Percentiles rank a stretch among this genome's conserved stretches.
Evolutionary conservation across 2,329 filamentous ascomycete genomes (phyloP).

Genomic region (Penicillium sp.): DNA sequence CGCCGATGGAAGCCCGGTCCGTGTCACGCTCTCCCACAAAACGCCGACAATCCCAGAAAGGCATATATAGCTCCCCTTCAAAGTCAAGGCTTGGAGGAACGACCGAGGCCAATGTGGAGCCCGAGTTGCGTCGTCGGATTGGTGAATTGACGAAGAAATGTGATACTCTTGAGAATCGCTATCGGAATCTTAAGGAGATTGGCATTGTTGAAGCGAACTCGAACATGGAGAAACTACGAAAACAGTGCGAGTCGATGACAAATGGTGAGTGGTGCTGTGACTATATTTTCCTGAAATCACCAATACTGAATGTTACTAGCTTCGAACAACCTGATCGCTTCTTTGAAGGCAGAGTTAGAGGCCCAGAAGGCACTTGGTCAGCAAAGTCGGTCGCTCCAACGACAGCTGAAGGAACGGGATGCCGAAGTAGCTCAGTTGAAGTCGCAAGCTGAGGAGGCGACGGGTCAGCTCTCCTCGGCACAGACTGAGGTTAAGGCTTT

Average conservation of each 20-base stretch:
- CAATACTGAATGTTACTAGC: too few species aligned
- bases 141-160: conserved; percentile 72
- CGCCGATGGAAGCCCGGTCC: too few species aligned
- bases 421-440: conserved; percentile 51
- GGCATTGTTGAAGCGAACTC: conserved; percentile 72
- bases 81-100: conserved; percentile 42
- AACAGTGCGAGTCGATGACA: too few species aligned
- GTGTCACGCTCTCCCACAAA: too few species aligned
- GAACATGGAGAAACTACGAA: conserved; percentile 75
- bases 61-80: too few species aligned
- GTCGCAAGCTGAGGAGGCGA: conserved; percentile 49
- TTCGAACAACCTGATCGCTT: conserved; percentile 65
- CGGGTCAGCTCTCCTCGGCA: conserved; percentile 52
- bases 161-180: conserved; percentile 66
- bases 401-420: conserved; percentile 56
- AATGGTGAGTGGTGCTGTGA: conserved; percentile 62
- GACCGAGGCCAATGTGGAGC: conserved; percentile 48
- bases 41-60: too few species aligned
- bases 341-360: conserved; percentile 66
- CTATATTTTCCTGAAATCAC: conserved; percentile 27
- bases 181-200: conserved; percentile 67
- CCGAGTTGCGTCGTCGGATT: conserved; percentile 61
- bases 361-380: conserved; percentile 55
- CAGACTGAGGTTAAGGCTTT: conserved; percentile 70
- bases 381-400: conserved; percentile 53